These are phyloP conservation scores for Eucalyptus sideroxylon DNA, from an alignment of 345 rosid species.

Conservation along the genomic window DNA sequence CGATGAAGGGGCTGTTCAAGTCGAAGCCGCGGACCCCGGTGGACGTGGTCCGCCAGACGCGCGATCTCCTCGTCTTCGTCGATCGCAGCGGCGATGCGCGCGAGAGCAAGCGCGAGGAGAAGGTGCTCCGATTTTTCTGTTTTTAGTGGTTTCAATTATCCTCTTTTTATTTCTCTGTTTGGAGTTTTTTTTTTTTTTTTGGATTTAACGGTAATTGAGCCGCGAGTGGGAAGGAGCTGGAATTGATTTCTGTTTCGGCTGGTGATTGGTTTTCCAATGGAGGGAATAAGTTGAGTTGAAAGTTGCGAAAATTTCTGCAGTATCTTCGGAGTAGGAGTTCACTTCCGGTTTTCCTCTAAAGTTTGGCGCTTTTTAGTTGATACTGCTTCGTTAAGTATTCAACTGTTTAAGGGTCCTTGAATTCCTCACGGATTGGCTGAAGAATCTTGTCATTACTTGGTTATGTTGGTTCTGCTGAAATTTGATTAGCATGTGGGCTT, in stretches of 20 bases:
- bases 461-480: neutral
- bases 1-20: slow-evolving; percentile 41
- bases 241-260: neutral
- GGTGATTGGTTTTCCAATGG: neutral
- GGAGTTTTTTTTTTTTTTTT: neutral
- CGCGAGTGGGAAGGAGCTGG: neutral
- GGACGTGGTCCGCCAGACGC: slow-evolving; percentile 31
- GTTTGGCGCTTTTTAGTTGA: neutral
- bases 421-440: neutral
- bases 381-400: neutral
- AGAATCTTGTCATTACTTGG: neutral
- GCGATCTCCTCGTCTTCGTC: slow-evolving; percentile 23
- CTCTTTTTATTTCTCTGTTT: neutral
- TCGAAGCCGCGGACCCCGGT: slow-evolving; percentile 32
- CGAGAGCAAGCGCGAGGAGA: slow-evolving; percentile 35
- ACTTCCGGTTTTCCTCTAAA: neutral
- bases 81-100: slow-evolving; percentile 9
- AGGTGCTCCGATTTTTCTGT: slow-evolving; percentile 3
- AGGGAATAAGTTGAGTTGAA: neutral
- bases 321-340: neutral
- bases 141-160: neutral
- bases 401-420: neutral
- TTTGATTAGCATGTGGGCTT: neutral
- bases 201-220: neutral
- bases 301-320: neutral